Evolutionary conservation across 257 asterid species (phyloP).

Genomic region (Solanum pennellii): DNA sequence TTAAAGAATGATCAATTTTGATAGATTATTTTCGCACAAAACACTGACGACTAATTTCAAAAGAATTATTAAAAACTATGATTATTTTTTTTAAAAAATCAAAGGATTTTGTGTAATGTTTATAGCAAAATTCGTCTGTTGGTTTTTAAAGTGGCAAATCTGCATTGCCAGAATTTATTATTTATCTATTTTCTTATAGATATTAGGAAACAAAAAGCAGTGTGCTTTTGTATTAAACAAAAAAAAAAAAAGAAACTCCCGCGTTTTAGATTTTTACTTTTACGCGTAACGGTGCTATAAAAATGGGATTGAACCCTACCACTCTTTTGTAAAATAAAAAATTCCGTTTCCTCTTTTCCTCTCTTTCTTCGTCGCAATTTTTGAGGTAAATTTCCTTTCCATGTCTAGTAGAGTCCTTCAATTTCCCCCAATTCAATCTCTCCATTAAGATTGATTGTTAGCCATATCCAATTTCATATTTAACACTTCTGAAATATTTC

Average conservation of each 20-base stretch:
- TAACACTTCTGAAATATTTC: no score
- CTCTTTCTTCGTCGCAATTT: neutral
- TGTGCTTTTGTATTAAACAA: neutral
- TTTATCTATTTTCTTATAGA: neutral
- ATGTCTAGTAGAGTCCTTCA: neutral
- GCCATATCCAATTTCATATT: no score
- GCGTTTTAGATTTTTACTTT: neutral
- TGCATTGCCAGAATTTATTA: neutral
- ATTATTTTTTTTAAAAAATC: no score
- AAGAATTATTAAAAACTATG: neutral
- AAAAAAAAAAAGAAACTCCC: neutral
- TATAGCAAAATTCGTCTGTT: neutral
- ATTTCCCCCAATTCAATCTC: neutral
- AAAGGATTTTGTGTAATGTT: no score
- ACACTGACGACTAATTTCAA: no score
- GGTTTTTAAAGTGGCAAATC: neutral
- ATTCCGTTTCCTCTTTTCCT: neutral
- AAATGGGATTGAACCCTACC: neutral
- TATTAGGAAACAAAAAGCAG: neutral
- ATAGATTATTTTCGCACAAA: neutral
- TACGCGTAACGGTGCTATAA: neutral
- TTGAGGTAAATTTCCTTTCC: neutral
- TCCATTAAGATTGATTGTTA: neutral
- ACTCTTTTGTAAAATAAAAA: neutral
- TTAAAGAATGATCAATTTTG: neutral